Percentiles rank a stretch among this genome's conserved stretches.
These are phyloP conservation scores for Seminavis robusta DNA, from an alignment of 108 stramenopile genomes.

Conservation along the genomic window DNA sequence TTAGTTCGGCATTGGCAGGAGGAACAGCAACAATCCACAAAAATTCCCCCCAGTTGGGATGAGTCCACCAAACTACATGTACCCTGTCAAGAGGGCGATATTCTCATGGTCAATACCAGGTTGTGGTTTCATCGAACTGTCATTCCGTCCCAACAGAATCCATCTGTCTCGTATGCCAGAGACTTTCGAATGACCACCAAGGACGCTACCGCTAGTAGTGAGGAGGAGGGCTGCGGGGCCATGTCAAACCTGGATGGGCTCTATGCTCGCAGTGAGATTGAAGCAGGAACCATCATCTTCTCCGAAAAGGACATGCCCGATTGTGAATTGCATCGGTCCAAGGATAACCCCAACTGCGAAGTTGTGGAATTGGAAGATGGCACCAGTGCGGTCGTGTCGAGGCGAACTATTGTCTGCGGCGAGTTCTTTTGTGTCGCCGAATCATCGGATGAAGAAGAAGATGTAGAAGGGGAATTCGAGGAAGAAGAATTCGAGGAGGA, in stretches of 20 bases:
- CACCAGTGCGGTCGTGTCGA: constrained; percentile 70
- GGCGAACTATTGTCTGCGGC: constrained; percentile 56
- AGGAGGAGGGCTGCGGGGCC: neutral
- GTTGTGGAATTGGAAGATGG: constrained; percentile 73
- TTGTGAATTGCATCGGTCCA: constrained; percentile 64
- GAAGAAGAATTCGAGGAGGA: constrained; percentile 18
- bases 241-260: constrained; percentile 87
- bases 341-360: constrained; percentile 64
- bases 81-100: constrained; percentile 72
- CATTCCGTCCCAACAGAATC: constrained; percentile 52
- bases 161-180: constrained; percentile 82
- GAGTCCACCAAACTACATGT: constrained; percentile 24
- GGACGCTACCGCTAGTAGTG: neutral
- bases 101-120: constrained; percentile 75
- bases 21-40: neutral
- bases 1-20: constrained; percentile 38
- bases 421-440: constrained; percentile 86
- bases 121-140: constrained; percentile 89
- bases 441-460: constrained; percentile 41
- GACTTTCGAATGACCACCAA: constrained; percentile 58
- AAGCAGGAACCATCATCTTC: constrained; percentile 77
- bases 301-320: constrained; percentile 70
- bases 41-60: neutral
- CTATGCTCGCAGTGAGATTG: constrained; percentile 77
- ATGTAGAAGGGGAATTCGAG: constrained; percentile 15